Evolutionary conservation across 768 basidiomycete species (phyloP), one percentile per base, ranked within the genome.

Genomic region (Myochromella boudieri): DNA sequence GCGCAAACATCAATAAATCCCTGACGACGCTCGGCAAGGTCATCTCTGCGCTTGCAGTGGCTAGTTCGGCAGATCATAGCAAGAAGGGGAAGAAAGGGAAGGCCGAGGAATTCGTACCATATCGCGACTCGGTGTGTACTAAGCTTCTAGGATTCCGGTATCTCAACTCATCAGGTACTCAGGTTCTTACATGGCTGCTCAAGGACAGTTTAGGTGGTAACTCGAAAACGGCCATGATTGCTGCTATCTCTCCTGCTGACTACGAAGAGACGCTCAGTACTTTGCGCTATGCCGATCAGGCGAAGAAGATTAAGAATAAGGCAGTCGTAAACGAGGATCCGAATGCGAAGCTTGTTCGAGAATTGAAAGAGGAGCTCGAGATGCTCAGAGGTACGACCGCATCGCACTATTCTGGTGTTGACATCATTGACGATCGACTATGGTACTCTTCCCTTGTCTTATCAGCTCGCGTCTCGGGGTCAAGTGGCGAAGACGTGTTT

Each of bases 271-370:
- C 95, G 12, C 73, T 98, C 51, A 92, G 92, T 68, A 98, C 95
- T 2, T 74, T 99, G 48, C 88, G 97, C 4, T 98, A 99, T 68
- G 97, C 97, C 57, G 94, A 97, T 76, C 92, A 92, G 65, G 95
- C 95, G 26, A 99, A 99, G 86, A 95, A 95, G 85, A 99, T 99
- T 71, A 97, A 95, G 84, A 99, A 97, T 70, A 95, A 97, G 74
- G 95, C 97, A 12, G 84, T 98, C 48, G 91, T 99, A 55, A 99
- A 99, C 70, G 97, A 99, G 72, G 97, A 99, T 78, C 97, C 97
- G 25, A 99, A 97, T 60, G 95, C 95, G 62, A 97, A 93, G 74
- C 87, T 99, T 47, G 95, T 99, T 47, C 86, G 95, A 38, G 95
- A 98, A 68, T 87, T 99, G 66, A 99, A 98, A 69, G 97, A 98